phyloP scores from a whole-genome alignment of 768 basidiomycete species.

The Boletus barrowsii region DNA sequence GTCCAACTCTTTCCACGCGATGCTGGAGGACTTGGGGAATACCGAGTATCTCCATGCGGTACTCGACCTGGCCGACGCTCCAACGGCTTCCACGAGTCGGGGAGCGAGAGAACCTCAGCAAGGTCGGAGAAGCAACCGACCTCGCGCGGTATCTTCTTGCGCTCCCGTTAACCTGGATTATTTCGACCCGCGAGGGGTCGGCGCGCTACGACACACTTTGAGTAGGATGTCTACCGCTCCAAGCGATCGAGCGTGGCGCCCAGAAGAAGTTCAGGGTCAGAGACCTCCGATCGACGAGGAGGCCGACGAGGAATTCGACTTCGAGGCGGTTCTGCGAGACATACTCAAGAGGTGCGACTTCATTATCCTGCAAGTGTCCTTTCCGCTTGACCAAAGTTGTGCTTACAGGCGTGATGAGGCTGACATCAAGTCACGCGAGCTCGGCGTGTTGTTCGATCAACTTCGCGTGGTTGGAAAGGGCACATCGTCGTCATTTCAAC shows the following conservation, averaged over 20 bases:
- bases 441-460: conserved; percentile 60
- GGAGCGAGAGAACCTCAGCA: not conserved
- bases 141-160: conserved; percentile 1
- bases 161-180: conserved; percentile 44
- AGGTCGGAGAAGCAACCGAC: not conserved
- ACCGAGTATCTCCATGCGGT: conserved; percentile 13
- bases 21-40: conserved; percentile 8
- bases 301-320: conserved; percentile 29
- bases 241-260: not conserved
- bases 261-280: not conserved
- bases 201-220: conserved; percentile 16
- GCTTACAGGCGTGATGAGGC: conserved; percentile 43
- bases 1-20: not conserved
- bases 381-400: not conserved
- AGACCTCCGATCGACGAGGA: not conserved
- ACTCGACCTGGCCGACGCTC: conserved; percentile 6
- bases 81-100: not conserved
- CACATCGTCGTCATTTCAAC: conserved; percentile 49
- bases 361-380: not conserved
- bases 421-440: conserved; percentile 49
- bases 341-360: conserved; percentile 23
- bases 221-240: conserved; percentile 13
- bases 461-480: conserved; percentile 61
- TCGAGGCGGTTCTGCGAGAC: conserved; percentile 27
- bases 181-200: conserved; percentile 54